These are phyloP conservation scores for Cruciata laevipes DNA, from an alignment of 257 asterid species.

Conservation along the genomic window DNA sequence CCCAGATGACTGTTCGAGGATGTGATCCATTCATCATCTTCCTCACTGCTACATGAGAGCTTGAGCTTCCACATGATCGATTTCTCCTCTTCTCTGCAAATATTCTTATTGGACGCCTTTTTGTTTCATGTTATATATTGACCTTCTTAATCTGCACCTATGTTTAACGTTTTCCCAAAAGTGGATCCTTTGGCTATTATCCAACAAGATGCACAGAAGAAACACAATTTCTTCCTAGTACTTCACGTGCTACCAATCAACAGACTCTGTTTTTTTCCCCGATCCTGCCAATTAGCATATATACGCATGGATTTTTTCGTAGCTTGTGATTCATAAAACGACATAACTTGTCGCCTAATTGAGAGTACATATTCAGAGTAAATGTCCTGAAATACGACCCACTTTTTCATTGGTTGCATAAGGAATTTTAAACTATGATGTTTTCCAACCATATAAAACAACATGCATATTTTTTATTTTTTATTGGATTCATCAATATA, in stretches of 20 bases:
- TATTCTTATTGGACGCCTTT: neutral
- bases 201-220: neutral
- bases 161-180: neutral
- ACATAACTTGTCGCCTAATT: no score
- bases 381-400: no score
- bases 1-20: slow-evolving; percentile 32
- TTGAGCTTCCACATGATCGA: slow-evolving; percentile 40
- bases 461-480: no score
- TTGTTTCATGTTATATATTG: neutral
- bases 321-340: no score
- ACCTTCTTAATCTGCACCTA: no score
- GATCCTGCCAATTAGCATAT: no score
- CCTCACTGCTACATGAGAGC: slow-evolving; percentile 13
- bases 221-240: neutral
- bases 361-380: no score
- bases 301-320: no score
- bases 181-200: neutral
- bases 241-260: neutral
- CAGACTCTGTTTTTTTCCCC: neutral
- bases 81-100: neutral
- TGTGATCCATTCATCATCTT: slow-evolving; percentile 21
- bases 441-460: no score
- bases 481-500: no score
- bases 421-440: no score
- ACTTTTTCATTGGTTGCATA: no score